Evolutionary conservation across 2,329 filamentous ascomycete genomes (phyloP), one percentile per base, ranked within the genome.

Genomic region (Elsinoe fawcettii): DNA sequence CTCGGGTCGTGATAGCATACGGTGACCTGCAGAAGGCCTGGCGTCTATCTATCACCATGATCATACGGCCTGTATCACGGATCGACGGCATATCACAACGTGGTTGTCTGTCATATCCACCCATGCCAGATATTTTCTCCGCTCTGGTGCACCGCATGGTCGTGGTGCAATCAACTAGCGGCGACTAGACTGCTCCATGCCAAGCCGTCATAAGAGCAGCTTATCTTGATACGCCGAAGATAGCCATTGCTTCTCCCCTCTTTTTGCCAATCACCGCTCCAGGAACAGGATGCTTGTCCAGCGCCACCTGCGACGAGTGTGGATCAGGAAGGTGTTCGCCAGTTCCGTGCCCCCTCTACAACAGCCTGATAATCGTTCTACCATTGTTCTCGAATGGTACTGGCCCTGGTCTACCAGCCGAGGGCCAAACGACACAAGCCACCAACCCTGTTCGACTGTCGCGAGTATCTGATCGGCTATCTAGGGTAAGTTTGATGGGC

Each of bases 371-470:
- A 46, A 46, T 46, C 7, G 22, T 23, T 23, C 41, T 46, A 46
- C 41, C 41, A 46, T 23, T 9, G 23, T 46, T 46, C 41, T 25
- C 23, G 41, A 22, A 22, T n/a, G 20, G 41, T 46, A 46, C 41
- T 46, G 20, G 18, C 41, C 41, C 20, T 37, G 20, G 12, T 18
- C 41, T 46, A 9, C 41, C 9, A 7, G 20, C 41, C 41, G 9
- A 25, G 23, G 20, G 41, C 58, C 68, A 67, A 34, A 61, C 66
- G 9, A 66, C 68, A 53, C 68, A 66, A 23, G 67, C 67, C 9
- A 68, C 68, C 61, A 68, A 69, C 49, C 67, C 67, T 49, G 66
- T 65, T 1, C 66, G 41, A 46, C 20, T 12, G 22, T 8, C 22
- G 41, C 6, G n/a, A 22, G 23, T n/a, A 25, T 25, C 20, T 46